Evolutionary conservation across 2,329 filamentous ascomycete species (phyloP), one percentile per base, ranked within the genome.

Genomic region (Phialophora tarda): DNA sequence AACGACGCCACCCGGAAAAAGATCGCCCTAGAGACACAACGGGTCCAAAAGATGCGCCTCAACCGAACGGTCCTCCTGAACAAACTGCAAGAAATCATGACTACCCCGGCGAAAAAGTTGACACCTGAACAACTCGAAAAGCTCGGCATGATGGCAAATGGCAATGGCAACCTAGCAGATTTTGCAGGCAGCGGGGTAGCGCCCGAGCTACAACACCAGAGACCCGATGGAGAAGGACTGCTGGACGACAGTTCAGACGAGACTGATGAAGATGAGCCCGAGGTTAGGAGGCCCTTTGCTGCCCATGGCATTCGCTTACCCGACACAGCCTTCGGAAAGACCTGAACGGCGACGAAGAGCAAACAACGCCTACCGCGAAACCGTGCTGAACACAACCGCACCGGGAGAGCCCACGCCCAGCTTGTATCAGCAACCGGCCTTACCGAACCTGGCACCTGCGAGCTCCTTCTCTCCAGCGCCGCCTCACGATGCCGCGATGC

Each of bases 21-120:
- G 59, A 90, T 97, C 70, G 83, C 86, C 48, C 90, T 93, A 56
- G 87, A 96, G 68, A 89, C 91, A 78, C 89, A 93, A 70, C 91
- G 92, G 74, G 90, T 97, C 72, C 90, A 96, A 78, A 97, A 98
- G 81, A 88, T 96, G 84, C 89, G 95, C 58, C 86, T 98, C 26
- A 91, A 96, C 81, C 87, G 92, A 69, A 91, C 91, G 28, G 89
- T 91, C 72, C 81, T 91, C 55, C 83, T 91, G 38, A 88, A 91
- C 75, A 88, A 92, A 76, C 83, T 95, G 50, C 71, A 72, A 54
- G 68, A 73, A 12, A 70, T 74, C 51, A 71, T 72, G 66, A 84
- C 88, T 23, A 89, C 89, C 73, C 71, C 71, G 30, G 87, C 91
- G 72, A 92, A 90, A 21, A 90, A 89, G 77, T 84, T 87, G 71